Percentiles rank a stretch among this genome's conserved stretches.
Evolutionary conservation across 1,284 basidiomycete species (phyloP).

Genomic region (Xanthoconium separans): DNA sequence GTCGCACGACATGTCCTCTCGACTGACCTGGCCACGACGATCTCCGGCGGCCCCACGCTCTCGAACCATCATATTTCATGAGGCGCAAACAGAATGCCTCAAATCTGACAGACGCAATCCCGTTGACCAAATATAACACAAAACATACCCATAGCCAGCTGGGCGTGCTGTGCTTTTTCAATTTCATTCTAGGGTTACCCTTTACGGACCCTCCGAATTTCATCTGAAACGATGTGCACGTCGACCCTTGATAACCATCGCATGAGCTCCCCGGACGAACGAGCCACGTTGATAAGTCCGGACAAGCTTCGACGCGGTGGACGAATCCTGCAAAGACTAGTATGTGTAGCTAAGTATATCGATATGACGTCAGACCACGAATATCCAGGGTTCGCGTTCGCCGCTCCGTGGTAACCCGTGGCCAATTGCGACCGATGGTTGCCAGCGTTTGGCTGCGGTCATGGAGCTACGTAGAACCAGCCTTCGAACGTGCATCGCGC

Average conservation of each 20-base stretch:
- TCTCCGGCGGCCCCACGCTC: no score
- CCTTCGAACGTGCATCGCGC: not conserved
- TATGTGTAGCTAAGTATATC: not conserved
- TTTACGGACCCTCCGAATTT: not conserved
- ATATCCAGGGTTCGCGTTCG: not conserved
- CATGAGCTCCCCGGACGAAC: not conserved
- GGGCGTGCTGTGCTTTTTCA: no score
- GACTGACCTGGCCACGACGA: not conserved
- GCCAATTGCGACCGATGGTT: not conserved
- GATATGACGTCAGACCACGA: not conserved
- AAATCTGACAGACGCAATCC: not conserved
- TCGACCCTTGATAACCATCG: not conserved
- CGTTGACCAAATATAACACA: no score
- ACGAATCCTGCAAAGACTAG: not conserved
- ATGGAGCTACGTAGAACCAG: not conserved
- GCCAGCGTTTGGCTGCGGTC: not conserved
- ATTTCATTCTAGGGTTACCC: no score
- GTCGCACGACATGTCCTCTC: no score
- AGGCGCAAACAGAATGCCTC: not conserved
- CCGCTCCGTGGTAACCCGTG: not conserved
- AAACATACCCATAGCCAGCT: no score
- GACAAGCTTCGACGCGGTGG: not conserved
- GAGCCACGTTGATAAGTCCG: not conserved
- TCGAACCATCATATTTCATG: no score
- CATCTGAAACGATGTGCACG: not conserved